Conservation (phyloP, 768 basidiomycete species). For the Leccinum obscurum region DNA sequence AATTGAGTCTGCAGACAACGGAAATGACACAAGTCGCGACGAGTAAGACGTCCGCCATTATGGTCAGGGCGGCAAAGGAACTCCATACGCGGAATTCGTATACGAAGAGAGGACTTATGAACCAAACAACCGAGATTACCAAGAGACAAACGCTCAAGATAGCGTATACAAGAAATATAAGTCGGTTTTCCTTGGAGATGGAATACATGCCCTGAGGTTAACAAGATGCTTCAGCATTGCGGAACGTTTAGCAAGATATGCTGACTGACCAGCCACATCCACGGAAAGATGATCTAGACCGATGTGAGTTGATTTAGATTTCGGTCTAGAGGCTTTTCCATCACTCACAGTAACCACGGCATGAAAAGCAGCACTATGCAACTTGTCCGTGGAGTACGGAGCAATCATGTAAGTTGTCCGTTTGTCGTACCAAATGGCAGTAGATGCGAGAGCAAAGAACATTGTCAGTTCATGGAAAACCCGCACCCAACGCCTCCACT, state of each 20-base stretch:
- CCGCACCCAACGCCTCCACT: conserved; percentile 52
- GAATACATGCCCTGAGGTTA: conserved; percentile 47
- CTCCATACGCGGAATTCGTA: conserved; percentile 38
- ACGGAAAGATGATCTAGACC: conserved; percentile 43
- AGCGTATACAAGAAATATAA: conserved; percentile 41
- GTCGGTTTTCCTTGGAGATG: conserved; percentile 45
- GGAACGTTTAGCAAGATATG: background rate
- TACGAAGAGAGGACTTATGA: conserved; percentile 37
- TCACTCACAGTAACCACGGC: conserved; percentile 42
- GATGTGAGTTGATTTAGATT: background rate
- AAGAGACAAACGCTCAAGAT: conserved; percentile 40
- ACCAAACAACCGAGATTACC: conserved; percentile 42
- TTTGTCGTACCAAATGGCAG: conserved; percentile 51
- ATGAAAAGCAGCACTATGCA: conserved; percentile 45
- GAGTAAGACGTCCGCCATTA: conserved; percentile 41
- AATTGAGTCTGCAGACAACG: conserved; percentile 51
- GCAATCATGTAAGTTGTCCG: conserved; percentile 37
- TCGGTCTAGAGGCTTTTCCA: background rate
- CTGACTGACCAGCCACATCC: conserved; percentile 44
- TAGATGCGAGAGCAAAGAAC: conserved; percentile 50
- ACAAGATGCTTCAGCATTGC: background rate
- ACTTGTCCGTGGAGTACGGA: conserved; percentile 34
- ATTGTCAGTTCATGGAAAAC: conserved; percentile 47
- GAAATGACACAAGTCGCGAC: conserved; percentile 44
- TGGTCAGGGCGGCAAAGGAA: conserved; percentile 49